Conservation (phyloP, 495 filamentous ascomycete genomes). For the Umbilicaria muhlenbergii region DNA sequence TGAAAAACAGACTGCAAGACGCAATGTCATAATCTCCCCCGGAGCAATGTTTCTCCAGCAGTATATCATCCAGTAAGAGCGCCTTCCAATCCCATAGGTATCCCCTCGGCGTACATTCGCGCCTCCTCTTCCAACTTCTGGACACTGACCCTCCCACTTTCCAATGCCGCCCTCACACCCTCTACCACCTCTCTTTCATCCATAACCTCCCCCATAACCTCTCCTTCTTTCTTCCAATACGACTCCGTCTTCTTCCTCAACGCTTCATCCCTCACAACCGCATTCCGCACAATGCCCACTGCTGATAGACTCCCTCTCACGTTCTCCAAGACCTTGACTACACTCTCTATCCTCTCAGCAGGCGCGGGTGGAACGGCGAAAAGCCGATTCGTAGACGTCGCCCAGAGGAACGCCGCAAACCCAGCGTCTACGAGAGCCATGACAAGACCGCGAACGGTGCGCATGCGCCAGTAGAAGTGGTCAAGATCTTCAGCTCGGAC, state of each 20-base stretch:
- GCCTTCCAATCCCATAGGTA: neutral
- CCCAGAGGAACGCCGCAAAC: constrained; percentile 47
- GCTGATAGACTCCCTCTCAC: constrained; percentile 35
- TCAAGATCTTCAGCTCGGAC: constrained; percentile 41
- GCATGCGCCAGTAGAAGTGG: constrained; percentile 53
- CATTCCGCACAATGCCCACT: constrained; percentile 38
- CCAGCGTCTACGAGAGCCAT: constrained; percentile 47
- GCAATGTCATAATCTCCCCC: too few species aligned
- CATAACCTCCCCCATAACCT: constrained; percentile 15
- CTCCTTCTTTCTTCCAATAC: constrained; percentile 38
- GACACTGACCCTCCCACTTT: constrained; percentile 9
- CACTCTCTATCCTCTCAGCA: constrained; percentile 30
- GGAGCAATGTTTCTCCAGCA: too few species aligned
- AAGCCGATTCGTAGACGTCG: constrained; percentile 60
- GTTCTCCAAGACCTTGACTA: constrained; percentile 26
- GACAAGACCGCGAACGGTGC: constrained; percentile 36
- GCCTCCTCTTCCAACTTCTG: constrained; percentile 12
- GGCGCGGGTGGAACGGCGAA: constrained; percentile 35
- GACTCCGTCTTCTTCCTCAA: constrained; percentile 36
- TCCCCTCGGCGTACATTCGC: constrained; percentile 10
- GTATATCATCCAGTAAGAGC: too few species aligned
- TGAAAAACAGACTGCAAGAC: too few species aligned
- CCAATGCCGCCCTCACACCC: constrained; percentile 12
- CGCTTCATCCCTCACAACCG: constrained; percentile 36
- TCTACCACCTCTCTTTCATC: constrained; percentile 16